Conservation (phyloP, 495 filamentous ascomycete species). For the Poronia punctata region DNA sequence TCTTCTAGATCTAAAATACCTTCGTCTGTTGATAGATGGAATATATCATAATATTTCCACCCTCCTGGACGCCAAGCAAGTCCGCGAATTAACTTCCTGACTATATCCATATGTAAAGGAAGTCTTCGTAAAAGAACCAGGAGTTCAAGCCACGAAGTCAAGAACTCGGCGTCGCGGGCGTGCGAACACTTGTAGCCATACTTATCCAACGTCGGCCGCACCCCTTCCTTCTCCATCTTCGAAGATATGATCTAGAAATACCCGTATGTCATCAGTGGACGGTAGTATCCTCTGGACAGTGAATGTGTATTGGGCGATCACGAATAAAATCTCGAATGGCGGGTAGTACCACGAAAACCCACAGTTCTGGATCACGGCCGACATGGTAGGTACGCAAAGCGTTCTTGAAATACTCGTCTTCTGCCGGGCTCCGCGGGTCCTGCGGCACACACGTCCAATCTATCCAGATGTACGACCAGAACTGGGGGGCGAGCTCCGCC, state of each 20-base stretch:
- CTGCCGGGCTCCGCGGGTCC: neutral
- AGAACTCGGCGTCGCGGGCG: neutral
- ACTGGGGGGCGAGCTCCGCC: neutral
- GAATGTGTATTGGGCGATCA: neutral
- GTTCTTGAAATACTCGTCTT: neutral
- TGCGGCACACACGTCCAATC: constrained; percentile 4
- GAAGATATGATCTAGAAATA: neutral
- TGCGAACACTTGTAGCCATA: neutral
- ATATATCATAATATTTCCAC: neutral
- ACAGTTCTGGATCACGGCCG: neutral
- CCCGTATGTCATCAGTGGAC: neutral
- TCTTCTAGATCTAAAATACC: neutral
- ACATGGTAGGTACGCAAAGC: neutral
- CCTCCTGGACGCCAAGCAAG: neutral
- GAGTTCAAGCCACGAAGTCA: neutral
- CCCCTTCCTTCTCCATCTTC: neutral
- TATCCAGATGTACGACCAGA: neutral
- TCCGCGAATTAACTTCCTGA: neutral
- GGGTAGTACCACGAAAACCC: neutral
- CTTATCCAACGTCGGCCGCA: neutral
- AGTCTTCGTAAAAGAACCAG: neutral
- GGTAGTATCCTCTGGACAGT: neutral
- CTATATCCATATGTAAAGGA: neutral
- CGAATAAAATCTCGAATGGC: constrained; percentile 1
- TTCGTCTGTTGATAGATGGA: neutral